Base-by-base conservation (phyloP, 306 rosid species). In the Biancaea sappan region DNA sequence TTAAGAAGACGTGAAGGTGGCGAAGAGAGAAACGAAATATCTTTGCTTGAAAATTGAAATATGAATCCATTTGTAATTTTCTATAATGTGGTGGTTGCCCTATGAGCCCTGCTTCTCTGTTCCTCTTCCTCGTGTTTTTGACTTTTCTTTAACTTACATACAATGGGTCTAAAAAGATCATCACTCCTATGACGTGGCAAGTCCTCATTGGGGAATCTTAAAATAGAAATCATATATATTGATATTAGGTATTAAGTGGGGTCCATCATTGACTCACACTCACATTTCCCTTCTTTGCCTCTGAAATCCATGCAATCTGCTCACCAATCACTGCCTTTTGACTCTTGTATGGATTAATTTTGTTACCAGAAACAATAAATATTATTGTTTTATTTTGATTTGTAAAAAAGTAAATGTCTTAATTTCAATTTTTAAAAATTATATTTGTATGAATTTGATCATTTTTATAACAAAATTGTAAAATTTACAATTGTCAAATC, bases 221-320 rank as follows among this genome's bases (percentile, higher is more conserved):
- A 0, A 10, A 5, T 19, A 26, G 21, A 60, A 31, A 63, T 35
- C 19, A 57, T n/a, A 16, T 19, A 53, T 29, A 14, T 50, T 74
- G 52, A 53, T 29, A 14, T 50, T 74, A 59, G 73, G 54, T 65
- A 5, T 5, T 28, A 28, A 21, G 25, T n/a, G 29, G 43, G 75
- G 32, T 24, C 78, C 67, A 80, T 48, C 52, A 14, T 16, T 32
- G 51, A 18, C 51, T 67, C 69, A n/a, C n/a, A n/a, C n/a, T n/a
- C n/a, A n/a, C n/a, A n/a, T n/a, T n/a, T n/a, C n/a, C n/a, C n/a
- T n/a, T n/a, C n/a, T n/a, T 16, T 32, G 51, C 18, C 51, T 67
- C 69, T 77, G 46, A 70, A 82, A 72, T 73, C 26, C 47, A 69
- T 10, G 29, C 50, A n/a, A n/a, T n/a, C n/a, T n/a, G n/a, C n/a